Base-by-base conservation (phyloP, 441 rosid genomes). In the Adansonia gregorii region DNA sequence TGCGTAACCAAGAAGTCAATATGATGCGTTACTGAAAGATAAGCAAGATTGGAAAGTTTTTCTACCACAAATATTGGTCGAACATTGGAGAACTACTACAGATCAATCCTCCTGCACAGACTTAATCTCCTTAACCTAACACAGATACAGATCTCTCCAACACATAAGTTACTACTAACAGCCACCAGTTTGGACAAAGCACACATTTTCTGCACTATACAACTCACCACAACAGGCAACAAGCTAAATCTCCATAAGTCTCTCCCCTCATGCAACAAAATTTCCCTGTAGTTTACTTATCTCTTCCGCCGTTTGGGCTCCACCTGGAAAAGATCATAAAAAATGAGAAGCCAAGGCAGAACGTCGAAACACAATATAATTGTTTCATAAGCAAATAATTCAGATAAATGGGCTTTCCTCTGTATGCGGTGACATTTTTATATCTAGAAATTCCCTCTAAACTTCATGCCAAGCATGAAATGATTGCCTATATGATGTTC, bases 261-360 rank as follows among this genome's bases (percentile, higher is more conserved):
- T 68, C 68, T 63, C 67, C 68, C 74, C 80, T 78, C 74, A 41
- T 72, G 80, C 81, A 73, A 56, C 80, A 46, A 65, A 64, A 77
- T 56, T 51, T 66, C 77, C 83, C 56, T 46, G 10, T 41, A 27
- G 63, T 31, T 56, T 2, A 74, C 74, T 86, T 79, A 89, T 78
- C 86, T 82, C 86, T 88, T 89, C 69, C 81, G 85, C 3, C 93
- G 86, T 84, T 89, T 89, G 75, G 85, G 27, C 22, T 89, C 93
- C 77, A 86, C 86, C 93, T 89, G 89, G 46, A 76, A 80, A 51
- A 66, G 55, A 67, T 54, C 55, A 22, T 12, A 49, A 22, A 27
- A 64, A 51, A 31, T 49, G n/a, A 75, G 48, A 63, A 63, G n/a
- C 64, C 7, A 5, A 49, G 10, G 11, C 9, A 49, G 51, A 46